Base-by-base conservation (phyloP, 225 moss, liverwort and hornwort species). In the Thuidium tamariscinum region DNA sequence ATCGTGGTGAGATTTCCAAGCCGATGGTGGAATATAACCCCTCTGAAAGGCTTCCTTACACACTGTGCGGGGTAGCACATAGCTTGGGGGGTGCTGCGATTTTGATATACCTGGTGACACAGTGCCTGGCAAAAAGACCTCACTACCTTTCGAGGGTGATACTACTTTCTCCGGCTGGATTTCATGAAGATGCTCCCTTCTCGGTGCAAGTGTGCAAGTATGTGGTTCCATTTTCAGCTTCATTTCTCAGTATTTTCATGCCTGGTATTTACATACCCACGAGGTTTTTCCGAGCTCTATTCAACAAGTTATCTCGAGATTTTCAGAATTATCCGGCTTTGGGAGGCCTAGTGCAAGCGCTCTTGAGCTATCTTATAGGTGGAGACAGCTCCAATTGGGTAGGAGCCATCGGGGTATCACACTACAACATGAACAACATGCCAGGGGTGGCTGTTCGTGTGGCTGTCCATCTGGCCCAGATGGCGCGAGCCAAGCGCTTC, bases 381-480 rank as follows among this genome's bases (percentile, higher is more conserved):
- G 98, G 98, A 63, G 98, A 98, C 49, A 92, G 93, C 81, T 98
- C 98, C 8, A 98, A 98, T 66, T 98, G 98, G 98, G 88, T 98
- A n/a, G 98, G 95, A 36, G 96, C 98, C 34, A 92, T 98, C 59
- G 95, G 95, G 20, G 88, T 96, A 69, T 93, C 98, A 1, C 98
- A 98, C 65, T 98, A 98, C 87, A 98, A 98, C 86, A 96, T 98
- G 98, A 95, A 98, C 57, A 93, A 98, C 63, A 98, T 98, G 98
- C 98, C 98, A 9, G 98, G 98, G 3, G 95, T 98, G 74, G 93
- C 98, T 26, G 90, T 93, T 25, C 92, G 92, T 74, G 96, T 98
- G 22, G 94, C 60, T 20, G 92, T 96, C 18, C 98, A 98, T 76
- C 91, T 98, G 16, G 76, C 90, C 37, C 98, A 98, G 88, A 95